Base-by-base conservation (phyloP, 140 eudicot species). In the Ambrosia hybrid region DNA sequence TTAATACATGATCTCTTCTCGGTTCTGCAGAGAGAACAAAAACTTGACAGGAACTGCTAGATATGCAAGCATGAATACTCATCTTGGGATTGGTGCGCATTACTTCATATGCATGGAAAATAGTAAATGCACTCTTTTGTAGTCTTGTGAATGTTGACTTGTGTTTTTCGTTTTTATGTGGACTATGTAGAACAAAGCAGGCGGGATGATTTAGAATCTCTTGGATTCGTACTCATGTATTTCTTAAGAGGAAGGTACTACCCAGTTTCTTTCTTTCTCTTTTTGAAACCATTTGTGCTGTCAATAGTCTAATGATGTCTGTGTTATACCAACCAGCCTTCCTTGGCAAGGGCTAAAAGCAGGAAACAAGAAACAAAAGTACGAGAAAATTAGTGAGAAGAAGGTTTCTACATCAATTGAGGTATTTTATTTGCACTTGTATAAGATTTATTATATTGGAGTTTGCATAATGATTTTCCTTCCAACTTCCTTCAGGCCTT, bases 271-370 rank as follows among this genome's bases (percentile, higher is more conserved):
- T 14, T 34, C 11, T 53, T 41, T 67, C n/a, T 16, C 39, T 6
- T 57, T 57, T 5, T 48, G 5, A 26, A 14, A 30, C 38, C 15
- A 12, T 17, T 72, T 11, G 3, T 51, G 26, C 36, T 36, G 57
- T 61, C 33, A 16, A 64, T 0, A 14, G 39, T 64, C 16, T 9
- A 72, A 59, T 72, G 57, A 80, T 60, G 55, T 78, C 4, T 71
- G 57, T 36, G 9, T 78, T 68, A 15, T 74, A 58, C 69, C 30
- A 33, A 33, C 57, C 69, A 90, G 95, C 72, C 95, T 85, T 65
- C 95, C 91, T 34, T 90, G 96, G 91, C 96, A 90, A 84, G 95
- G 95, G n/a, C 74, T 90, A 73, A 90, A 85, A 85, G 97, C 97
- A 57, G 95, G 95, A 65, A 90, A 79, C 70, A 90, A 87, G 89